Base-by-base conservation (phyloP, 352 stramenopile genomes). In the Blastocystis sp. region DNA sequence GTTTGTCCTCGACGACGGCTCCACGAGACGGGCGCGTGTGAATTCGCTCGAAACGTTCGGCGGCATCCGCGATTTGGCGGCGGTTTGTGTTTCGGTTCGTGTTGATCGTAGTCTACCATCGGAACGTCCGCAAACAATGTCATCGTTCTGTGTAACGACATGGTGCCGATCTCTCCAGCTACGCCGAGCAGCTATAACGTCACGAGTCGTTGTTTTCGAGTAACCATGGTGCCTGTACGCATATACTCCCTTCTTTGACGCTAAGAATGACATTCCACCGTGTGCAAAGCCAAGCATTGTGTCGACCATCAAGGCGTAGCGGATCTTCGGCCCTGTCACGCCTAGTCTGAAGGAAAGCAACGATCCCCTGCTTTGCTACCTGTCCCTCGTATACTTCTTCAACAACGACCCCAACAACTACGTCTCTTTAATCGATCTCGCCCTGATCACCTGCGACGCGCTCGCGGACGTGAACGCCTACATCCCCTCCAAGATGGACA, bases 1-100 rank as follows among this genome's bases (percentile, higher is more conserved):
- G 53, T 84, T 84, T 56, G 28, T 84, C 11, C 53, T 84, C 19
- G 74, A 84, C 28, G 61, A 84, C 60, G 74, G 74, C 21, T 59
- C 52, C 7, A 84, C 74, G 40, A 17, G 74, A 70, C 53, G 60
- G 28, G 74, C 74, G 34, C 19, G 74, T 21, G 21, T 84, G 74
- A 84, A 84, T 52, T 62, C 56, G 28, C 60, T 69, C 14, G 74
- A 84, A 28, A 34, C 40, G 17, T 84, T 84, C 52, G 56, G n/a
- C 14, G 56, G 59, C 7, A 84, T 84, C 17, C 45, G 53, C 3
- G 60, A 67, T 34, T 59, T 67, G 17, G 74, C 74, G 7, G 74
- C 74, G 19, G 74, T 84, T 19, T 53, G 56, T 38, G 28, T 69
- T 19, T 48, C 28, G 10, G 40, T 28, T 2, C 14, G 21, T 34